Percentiles rank a stretch among this genome's conserved stretches.
Conservation (phyloP, 805 yeast species). For the Barnettozyma botsteinii region DNA sequence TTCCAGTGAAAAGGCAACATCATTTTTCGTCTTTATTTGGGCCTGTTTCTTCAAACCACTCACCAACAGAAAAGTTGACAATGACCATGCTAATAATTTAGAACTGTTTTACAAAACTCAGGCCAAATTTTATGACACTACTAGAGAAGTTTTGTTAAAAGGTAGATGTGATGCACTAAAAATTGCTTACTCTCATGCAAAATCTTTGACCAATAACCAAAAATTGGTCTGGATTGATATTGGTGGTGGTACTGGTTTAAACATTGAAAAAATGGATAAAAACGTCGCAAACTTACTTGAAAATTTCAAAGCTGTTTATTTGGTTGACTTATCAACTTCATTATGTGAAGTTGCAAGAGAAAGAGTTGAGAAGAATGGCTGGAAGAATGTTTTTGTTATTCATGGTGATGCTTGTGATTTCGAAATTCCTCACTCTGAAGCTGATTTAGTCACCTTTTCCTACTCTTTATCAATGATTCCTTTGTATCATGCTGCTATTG, state of each 20-base stretch:
- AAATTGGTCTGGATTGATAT: constrained; percentile 69
- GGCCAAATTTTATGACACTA: constrained; percentile 70
- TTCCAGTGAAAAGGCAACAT: constrained; percentile 17
- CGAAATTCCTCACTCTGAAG: constrained; percentile 41
- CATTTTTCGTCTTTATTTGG: constrained; percentile 27
- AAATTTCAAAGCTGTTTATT: constrained; percentile 58
- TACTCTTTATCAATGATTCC: constrained; percentile 86
- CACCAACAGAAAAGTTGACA: constrained; percentile 23
- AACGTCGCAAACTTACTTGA: constrained; percentile 31
- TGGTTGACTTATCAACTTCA: constrained; percentile 74
- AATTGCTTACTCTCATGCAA: constrained; percentile 53
- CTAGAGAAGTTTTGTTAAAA: constrained; percentile 58
- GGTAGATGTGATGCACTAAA: constrained; percentile 65
- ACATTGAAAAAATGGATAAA: constrained; percentile 69
- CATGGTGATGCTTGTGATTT: constrained; percentile 76
- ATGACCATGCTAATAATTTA: constrained; percentile 28
- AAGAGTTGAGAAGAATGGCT: constrained; percentile 43
- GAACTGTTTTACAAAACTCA: constrained; percentile 73
- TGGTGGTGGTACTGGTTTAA: constrained; percentile 86
- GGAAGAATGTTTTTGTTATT: constrained; percentile 58
- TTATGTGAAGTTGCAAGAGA: constrained; percentile 65
- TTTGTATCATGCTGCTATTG: constrained; percentile 70
- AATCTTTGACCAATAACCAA: constrained; percentile 24
- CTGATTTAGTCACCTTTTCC: constrained; percentile 74
- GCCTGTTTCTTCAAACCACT: constrained; percentile 32